A percentile compares a stretch with the other conserved stretches of the same genome.
These are phyloP conservation scores for Terfezia claveryi DNA, from an alignment of 495 filamentous ascomycete genomes.

Conservation along the genomic window DNA sequence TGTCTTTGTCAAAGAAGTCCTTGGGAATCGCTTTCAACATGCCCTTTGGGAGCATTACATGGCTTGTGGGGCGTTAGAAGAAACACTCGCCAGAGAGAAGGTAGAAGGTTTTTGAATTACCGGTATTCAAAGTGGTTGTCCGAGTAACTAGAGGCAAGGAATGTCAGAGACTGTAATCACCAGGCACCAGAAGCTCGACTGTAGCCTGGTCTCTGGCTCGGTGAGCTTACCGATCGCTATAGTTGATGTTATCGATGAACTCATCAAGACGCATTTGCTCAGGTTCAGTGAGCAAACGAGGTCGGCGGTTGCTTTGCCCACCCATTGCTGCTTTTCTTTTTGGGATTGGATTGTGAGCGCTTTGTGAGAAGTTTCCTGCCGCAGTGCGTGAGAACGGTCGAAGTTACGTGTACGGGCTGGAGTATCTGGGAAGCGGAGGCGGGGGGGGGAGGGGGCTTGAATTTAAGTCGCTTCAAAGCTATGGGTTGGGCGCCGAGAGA, in stretches of 20 bases:
- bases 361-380: too few relatives aligned
- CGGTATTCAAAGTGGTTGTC: constrained; percentile 20
- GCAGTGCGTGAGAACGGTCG: too few relatives aligned
- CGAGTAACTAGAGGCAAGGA: constrained; percentile 11
- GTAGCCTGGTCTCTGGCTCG: background rate
- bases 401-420: too few relatives aligned
- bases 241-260: constrained; percentile 80
- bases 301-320: constrained; percentile 53
- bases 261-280: constrained; percentile 73
- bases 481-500: too few relatives aligned
- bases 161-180: background rate
- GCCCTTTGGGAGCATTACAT: constrained; percentile 88
- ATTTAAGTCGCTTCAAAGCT: too few relatives aligned
- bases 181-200: too few relatives aligned
- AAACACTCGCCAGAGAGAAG: background rate
- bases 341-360: too few relatives aligned
- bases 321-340: constrained; percentile 43
- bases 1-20: constrained; percentile 77
- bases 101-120: constrained; percentile 4
- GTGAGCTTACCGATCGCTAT: constrained; percentile 59
- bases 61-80: constrained; percentile 26
- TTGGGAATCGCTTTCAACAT: constrained; percentile 95
- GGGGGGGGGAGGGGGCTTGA: too few relatives aligned
- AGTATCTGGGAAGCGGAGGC: too few relatives aligned
- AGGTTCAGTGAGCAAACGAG: constrained; percentile 53